phyloP scores from a whole-genome alignment of 192 early-diverging fungal genomes.

The Podila minutissima region DNA sequence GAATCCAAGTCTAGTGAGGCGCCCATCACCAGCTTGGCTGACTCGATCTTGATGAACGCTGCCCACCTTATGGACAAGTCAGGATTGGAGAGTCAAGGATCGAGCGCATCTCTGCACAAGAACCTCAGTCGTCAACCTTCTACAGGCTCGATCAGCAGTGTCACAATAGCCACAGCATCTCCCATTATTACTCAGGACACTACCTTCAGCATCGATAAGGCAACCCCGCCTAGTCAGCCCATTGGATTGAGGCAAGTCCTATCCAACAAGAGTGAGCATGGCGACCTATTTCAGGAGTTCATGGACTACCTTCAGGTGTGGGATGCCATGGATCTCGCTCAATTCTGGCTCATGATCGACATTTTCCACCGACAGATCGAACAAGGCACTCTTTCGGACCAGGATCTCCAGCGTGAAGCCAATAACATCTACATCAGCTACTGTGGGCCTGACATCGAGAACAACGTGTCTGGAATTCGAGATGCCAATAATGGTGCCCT shows the following conservation, averaged over 20 bases:
- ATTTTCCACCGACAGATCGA: conserved; percentile 46
- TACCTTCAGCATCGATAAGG: neutral
- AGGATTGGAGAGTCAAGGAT: conserved; percentile 2
- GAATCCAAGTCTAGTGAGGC: conserved; percentile 10
- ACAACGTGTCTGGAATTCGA: conserved; percentile 18
- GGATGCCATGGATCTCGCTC: conserved; percentile 42
- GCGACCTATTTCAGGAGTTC: conserved; percentile 32
- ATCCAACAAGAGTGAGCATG: conserved; percentile 23
- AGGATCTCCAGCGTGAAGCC: conserved; percentile 33
- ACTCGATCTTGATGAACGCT: conserved; percentile 44
- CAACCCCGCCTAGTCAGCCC: neutral
- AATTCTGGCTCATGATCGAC: conserved; percentile 50
- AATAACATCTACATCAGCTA: conserved; percentile 26
- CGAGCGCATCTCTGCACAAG: neutral
- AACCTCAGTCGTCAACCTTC: conserved; percentile 1
- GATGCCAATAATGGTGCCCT: conserved; percentile 27
- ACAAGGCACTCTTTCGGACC: conserved; percentile 19
- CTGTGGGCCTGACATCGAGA: conserved; percentile 29
- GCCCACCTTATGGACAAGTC: conserved; percentile 41
- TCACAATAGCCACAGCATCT: neutral
- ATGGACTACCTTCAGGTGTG: conserved; percentile 44
- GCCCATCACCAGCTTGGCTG: conserved; percentile 28
- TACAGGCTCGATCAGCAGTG: neutral
- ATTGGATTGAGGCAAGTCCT: conserved; percentile 24
- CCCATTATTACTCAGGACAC: neutral